These are phyloP conservation scores for Turnera subulata DNA, from an alignment of 345 rosid species.

Conservation along the genomic window DNA sequence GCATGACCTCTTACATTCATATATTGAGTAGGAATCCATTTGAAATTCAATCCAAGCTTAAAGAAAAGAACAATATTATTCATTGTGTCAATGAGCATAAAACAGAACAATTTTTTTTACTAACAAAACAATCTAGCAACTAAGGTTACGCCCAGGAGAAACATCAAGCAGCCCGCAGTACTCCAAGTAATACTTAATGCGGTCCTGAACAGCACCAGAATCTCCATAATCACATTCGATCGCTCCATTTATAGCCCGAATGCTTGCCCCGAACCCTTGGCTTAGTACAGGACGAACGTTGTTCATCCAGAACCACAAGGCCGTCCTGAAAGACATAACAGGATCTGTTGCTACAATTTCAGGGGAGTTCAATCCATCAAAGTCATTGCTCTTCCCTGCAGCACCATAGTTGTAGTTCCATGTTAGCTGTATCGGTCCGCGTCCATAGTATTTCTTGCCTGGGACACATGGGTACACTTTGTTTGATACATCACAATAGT, in stretches of 20 bases:
- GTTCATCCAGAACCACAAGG: slow-evolving; percentile 11
- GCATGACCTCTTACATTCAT: no score
- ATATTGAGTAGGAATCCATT: no score
- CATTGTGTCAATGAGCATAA: no score
- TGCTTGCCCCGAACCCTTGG: slow-evolving; percentile 9
- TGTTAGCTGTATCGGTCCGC: slow-evolving; percentile 10
- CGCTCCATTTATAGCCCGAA: slow-evolving; percentile 9
- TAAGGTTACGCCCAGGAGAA: slow-evolving; percentile 3
- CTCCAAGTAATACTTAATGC: neutral
- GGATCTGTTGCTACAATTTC: slow-evolving; percentile 13
- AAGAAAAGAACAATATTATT: no score
- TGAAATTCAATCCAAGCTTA: no score
- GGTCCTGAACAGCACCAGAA: slow-evolving; percentile 7
- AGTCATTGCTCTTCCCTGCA: slow-evolving; percentile 1
- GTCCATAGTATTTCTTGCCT: slow-evolving; percentile 12
- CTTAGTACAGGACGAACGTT: neutral
- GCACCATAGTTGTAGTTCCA: slow-evolving; percentile 18
- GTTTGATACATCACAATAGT: slow-evolving; percentile 20
- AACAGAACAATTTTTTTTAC: no score
- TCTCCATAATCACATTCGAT: slow-evolving; percentile 1
- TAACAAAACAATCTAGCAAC: no score
- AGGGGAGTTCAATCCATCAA: slow-evolving; percentile 12
- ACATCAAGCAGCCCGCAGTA: slow-evolving; percentile 3
- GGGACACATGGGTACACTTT: slow-evolving; percentile 2
- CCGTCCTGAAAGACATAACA: slow-evolving; percentile 5